Percentiles rank a stretch among this genome's conserved stretches.
Conservation (phyloP, 208 protist species). For the Tetramitus jugosus region DNA sequence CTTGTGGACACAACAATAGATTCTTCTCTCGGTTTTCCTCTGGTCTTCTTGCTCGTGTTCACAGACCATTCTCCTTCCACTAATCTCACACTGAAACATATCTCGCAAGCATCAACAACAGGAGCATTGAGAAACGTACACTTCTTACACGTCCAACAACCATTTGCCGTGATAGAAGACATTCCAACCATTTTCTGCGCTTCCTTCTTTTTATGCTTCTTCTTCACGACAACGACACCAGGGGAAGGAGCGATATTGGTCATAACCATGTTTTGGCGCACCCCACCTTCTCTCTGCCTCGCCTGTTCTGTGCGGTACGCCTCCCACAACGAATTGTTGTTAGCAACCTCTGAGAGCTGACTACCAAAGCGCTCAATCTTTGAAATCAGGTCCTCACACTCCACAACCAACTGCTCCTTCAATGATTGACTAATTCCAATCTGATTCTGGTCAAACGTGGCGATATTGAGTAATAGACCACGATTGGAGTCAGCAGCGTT, state of each 20-base stretch:
- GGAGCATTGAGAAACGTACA: background rate
- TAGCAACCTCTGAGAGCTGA: background rate
- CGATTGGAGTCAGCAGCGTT: background rate
- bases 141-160: background rate
- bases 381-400: background rate
- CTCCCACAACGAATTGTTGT: background rate
- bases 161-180: no score
- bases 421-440: background rate
- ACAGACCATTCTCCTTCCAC: constrained; percentile 5
- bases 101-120: background rate
- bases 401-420: background rate
- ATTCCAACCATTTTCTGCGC: no score
- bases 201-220: no score
- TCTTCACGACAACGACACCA: no score
- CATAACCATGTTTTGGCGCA: no score
- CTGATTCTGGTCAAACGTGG: background rate
- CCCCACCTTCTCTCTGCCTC: no score
- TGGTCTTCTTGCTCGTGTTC: background rate
- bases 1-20: no score
- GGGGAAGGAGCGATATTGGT: no score
- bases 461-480: background rate
- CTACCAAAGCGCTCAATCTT: background rate
- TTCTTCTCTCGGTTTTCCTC: no score
- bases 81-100: background rate
- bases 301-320: constrained; percentile 1